Evolutionary conservation across 2,329 filamentous ascomycete species (phyloP).

Genomic region (Neonectria sp.): DNA sequence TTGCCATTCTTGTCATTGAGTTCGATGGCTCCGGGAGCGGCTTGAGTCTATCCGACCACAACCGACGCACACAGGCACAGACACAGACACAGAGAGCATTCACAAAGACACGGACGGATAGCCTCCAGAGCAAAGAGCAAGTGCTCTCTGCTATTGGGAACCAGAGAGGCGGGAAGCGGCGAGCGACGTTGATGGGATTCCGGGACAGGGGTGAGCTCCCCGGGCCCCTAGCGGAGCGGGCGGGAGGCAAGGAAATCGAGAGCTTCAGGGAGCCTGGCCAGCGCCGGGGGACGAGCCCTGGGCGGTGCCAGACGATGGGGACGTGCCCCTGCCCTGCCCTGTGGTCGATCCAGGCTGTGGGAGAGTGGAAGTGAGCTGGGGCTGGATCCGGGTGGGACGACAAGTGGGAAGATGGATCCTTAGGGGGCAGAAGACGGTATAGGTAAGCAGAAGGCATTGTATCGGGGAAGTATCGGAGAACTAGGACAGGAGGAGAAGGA

Average conservation of each 20-base stretch:
- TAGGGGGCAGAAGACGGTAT: constrained; percentile 22
- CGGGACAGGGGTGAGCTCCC: constrained; percentile 23
- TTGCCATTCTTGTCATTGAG: constrained; percentile 30
- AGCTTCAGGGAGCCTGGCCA: constrained; percentile 33
- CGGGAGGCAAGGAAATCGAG: constrained; percentile 31
- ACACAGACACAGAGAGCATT: not conserved
- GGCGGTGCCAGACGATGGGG: constrained; percentile 42
- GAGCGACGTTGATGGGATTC: constrained; percentile 25
- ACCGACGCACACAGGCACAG: constrained; percentile 6
- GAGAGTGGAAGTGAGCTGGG: constrained; percentile 4
- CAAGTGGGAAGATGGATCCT: constrained; percentile 18
- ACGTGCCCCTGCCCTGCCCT: constrained; percentile 39
- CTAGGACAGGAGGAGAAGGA: constrained; percentile 6
- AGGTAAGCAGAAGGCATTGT: not conserved
- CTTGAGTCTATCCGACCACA: constrained; percentile 24
- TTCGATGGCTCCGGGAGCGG: constrained; percentile 29
- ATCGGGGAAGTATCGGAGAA: constrained; percentile 15
- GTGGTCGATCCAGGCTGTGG: constrained; percentile 24
- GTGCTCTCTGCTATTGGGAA: not conserved
- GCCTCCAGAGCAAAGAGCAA: not conserved
- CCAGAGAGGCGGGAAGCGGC: constrained; percentile 28
- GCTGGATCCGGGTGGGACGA: constrained; percentile 22
- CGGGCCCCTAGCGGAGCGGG: constrained; percentile 26
- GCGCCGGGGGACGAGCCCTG: constrained; percentile 16
- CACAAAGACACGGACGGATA: not conserved